Conservation (phyloP, 108 stramenopile genomes). For the Skeletonema menzelii region DNA sequence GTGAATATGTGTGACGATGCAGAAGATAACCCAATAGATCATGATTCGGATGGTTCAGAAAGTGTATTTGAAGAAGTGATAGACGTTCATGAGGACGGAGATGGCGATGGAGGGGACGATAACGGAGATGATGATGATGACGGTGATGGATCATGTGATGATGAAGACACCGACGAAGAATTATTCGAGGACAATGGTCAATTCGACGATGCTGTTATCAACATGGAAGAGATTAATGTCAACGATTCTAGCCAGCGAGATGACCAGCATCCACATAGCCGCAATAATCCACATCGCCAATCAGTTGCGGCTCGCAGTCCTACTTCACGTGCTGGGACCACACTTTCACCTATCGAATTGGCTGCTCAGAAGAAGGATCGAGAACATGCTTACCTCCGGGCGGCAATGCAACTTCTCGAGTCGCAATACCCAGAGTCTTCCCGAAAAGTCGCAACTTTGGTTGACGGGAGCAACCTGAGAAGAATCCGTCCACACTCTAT, state of each 20-base stretch:
- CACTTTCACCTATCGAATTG: neutral
- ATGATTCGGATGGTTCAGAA: conserved; percentile 28
- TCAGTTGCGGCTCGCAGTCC: neutral
- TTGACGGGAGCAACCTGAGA: neutral
- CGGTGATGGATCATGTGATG: conserved; percentile 35
- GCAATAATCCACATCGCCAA: conserved; percentile 35
- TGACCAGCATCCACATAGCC: conserved; percentile 9
- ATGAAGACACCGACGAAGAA: conserved; percentile 24
- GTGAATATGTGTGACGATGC: conserved; percentile 38
- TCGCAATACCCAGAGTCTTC: conserved; percentile 43
- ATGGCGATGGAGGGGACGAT: conserved; percentile 8
- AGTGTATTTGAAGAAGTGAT: conserved; percentile 37
- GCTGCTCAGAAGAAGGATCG: conserved; percentile 44
- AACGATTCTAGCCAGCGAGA: conserved; percentile 3
- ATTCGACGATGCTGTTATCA: conserved; percentile 45
- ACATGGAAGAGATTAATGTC: conserved; percentile 32
- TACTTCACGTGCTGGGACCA: conserved; percentile 8
- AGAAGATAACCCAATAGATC: conserved; percentile 39
- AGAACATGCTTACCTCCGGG: conserved; percentile 48
- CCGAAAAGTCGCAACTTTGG: neutral
- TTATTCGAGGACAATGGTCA: conserved; percentile 19
- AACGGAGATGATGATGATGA: conserved; percentile 15
- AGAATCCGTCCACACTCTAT: conserved; percentile 14
- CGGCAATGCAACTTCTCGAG: conserved; percentile 64
- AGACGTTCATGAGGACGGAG: conserved; percentile 20